Conservation (phyloP, 176 grass and related monocot species). For the Oryza rufipogon region DNA sequence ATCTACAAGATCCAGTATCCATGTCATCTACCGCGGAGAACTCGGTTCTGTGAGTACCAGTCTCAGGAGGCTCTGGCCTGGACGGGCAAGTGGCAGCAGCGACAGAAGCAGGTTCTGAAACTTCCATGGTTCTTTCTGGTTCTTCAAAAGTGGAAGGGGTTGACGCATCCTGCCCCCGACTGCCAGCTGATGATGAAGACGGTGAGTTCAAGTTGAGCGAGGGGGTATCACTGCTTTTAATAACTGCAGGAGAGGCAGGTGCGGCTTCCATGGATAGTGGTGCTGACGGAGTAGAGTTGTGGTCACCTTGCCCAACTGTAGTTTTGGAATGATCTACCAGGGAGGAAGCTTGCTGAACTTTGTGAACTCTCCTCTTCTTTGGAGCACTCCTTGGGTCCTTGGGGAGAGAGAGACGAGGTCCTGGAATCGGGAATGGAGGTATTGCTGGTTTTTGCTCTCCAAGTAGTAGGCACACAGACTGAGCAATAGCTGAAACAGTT, state of each 20-base stretch:
- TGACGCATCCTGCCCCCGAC: slow-evolving; percentile 23
- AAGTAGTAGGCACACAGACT: slow-evolving; percentile 79
- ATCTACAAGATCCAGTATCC: slow-evolving; percentile 16
- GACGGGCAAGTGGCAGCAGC: slow-evolving; percentile 17
- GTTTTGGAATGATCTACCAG: slow-evolving; percentile 36
- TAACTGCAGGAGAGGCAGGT: not conserved
- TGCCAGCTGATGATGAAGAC: slow-evolving; percentile 46
- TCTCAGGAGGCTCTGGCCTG: slow-evolving; percentile 33
- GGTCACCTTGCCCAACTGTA: slow-evolving; percentile 22
- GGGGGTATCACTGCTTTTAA: slow-evolving; percentile 23
- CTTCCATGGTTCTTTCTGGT: slow-evolving; percentile 22
- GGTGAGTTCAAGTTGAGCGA: slow-evolving; percentile 59
- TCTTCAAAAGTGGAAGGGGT: slow-evolving; percentile 42
- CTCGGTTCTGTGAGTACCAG: slow-evolving; percentile 25
- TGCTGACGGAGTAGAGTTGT: slow-evolving; percentile 22
- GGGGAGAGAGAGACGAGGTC: slow-evolving; percentile 58
- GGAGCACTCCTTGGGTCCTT: slow-evolving; percentile 76
- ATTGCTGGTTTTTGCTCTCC: slow-evolving; percentile 73
- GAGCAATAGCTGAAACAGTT: slow-evolving; percentile 75
- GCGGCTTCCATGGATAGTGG: slow-evolving; percentile 34
- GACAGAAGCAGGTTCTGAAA: slow-evolving; percentile 24
- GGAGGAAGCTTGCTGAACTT: slow-evolving; percentile 37
- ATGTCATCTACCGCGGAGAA: slow-evolving; percentile 22
- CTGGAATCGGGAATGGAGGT: slow-evolving; percentile 78
- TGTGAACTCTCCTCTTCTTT: slow-evolving; percentile 64